Evolutionary conservation across 192 early-diverging fungal species (phyloP), one percentile per base, ranked within the genome.

Genomic region (Geranomyces variabilis): DNA sequence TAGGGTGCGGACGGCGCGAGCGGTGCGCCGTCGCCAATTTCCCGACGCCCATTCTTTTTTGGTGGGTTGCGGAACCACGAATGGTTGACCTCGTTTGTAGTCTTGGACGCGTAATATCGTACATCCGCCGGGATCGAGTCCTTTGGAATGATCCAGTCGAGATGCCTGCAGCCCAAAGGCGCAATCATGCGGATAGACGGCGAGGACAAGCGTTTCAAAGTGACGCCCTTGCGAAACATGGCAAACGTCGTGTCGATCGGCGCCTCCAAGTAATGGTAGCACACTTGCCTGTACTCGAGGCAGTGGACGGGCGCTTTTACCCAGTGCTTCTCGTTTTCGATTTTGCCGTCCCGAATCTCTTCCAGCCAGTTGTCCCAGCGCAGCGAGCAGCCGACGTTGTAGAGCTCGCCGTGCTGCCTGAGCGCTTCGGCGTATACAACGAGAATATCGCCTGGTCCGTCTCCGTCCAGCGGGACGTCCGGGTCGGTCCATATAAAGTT

Each of bases 281-380:
- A 63, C 12, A 29, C 14, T 7, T 28, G 8, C 6, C 36, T 8
- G 34, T 41, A 41, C 28, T 33, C 30, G 61, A 34, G 24, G 61
- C 61, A 63, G 9, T 24, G 8, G 8, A 33, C 61, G 28, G 28
- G 30, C 33, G n/a, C 9, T 10, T 10, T 58, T 58, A 26, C 9
- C 56, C 56, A 13, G 46, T 19, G 10, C 46, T 10, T 47, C n/a
- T n/a, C n/a, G n/a, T n/a, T n/a, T n/a, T n/a, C n/a, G n/a, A n/a
- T n/a, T n/a, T n/a, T 47, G 24, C 24, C 24, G 56, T 46, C 65
- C 12, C 19, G 47, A 41, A 66, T 8, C 13, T 66, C 65, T 29
- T 45, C 45, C n/a, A 17, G 12, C 65, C 65, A 66, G 67, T 69
- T 33, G 55, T 69, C 67, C 48, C 53, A 58, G 21, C 67, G 67